These are phyloP conservation scores for Cyberlindnera mississippiensis DNA, from an alignment of 805 yeast species.

Conservation along the genomic window DNA sequence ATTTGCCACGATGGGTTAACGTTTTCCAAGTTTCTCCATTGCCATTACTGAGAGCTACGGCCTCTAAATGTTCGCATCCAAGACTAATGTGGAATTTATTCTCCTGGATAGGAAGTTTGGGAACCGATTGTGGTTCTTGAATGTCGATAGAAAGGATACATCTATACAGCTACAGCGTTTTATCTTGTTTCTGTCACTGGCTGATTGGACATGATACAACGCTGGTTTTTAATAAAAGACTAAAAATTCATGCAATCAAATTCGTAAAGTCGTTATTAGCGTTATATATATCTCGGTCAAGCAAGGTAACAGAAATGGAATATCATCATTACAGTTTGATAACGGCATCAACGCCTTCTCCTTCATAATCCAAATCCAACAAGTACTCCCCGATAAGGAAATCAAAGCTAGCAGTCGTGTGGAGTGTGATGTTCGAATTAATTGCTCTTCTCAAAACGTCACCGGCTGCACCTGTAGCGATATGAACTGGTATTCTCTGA, in stretches of 20 bases:
- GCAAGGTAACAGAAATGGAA: too few species aligned
- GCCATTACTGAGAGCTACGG: slow-evolving; percentile 29
- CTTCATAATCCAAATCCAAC: slow-evolving; percentile 42
- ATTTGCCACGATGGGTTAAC: slow-evolving; percentile 32
- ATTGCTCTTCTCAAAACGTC: slow-evolving; percentile 47
- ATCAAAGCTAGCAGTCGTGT: slow-evolving; percentile 41
- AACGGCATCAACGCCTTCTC: slow-evolving; percentile 40
- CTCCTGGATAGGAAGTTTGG: slow-evolving; percentile 33
- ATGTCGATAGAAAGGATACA: slow-evolving; percentile 32
- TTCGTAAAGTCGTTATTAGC: slow-evolving; percentile 10
- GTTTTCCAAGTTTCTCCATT: slow-evolving; percentile 29
- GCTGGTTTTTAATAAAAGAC: too few species aligned
- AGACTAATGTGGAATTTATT: slow-evolving; percentile 19
- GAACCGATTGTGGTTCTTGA: slow-evolving; percentile 28
- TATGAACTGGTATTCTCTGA: slow-evolving; percentile 46
- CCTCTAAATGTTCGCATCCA: slow-evolving; percentile 29
- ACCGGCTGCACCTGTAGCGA: slow-evolving; percentile 41
- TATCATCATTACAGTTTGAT: slow-evolving; percentile 32
- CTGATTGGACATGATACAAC: too few species aligned
- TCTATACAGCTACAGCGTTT: slow-evolving; percentile 2
- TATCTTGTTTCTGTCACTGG: neutral
- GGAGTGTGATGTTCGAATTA: slow-evolving; percentile 46
- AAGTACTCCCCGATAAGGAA: slow-evolving; percentile 38
- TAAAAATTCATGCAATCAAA: slow-evolving; percentile 1
- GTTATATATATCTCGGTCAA: too few species aligned